Conservation (phyloP, 495 filamentous ascomycete genomes). For the Podospora sp. region DNA sequence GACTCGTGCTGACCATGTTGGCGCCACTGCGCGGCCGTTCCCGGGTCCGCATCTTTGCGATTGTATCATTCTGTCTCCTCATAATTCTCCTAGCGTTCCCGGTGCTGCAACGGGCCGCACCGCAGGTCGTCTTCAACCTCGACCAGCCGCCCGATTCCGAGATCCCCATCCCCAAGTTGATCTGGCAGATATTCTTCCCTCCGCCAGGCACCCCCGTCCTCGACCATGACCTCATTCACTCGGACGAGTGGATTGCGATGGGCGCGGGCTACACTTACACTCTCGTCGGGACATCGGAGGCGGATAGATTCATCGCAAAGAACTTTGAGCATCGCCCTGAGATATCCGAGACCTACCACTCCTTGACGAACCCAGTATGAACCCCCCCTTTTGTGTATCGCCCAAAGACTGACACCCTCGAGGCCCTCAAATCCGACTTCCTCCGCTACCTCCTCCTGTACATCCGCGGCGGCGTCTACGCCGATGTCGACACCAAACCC, state of each 20-base stretch:
- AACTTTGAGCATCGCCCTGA: not conserved
- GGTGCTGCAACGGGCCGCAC: too few relatives aligned
- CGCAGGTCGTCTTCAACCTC: not conserved
- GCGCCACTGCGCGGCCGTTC: too few relatives aligned
- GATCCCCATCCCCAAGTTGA: slow-evolving; percentile 11
- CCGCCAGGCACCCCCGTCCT: not conserved
- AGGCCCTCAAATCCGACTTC: slow-evolving; percentile 11
- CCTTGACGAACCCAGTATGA: slow-evolving; percentile 1
- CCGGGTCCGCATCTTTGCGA: too few relatives aligned
- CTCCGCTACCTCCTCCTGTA: slow-evolving; percentile 14
- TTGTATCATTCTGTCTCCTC: too few relatives aligned
- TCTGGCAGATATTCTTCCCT: slow-evolving; percentile 20
- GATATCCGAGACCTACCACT: slow-evolving; percentile 7
- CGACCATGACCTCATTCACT: not conserved
- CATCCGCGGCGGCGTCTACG: slow-evolving; percentile 15
- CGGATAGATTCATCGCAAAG: not conserved
- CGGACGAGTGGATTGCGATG: slow-evolving; percentile 4
- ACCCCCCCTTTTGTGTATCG: too few relatives aligned
- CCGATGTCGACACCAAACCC: slow-evolving; percentile 12
- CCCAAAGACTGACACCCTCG: too few relatives aligned
- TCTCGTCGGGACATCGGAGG: not conserved
- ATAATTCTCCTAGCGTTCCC: too few relatives aligned
- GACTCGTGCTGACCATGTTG: too few relatives aligned
- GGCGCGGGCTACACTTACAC: slow-evolving; percentile 14
- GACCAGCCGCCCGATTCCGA: slow-evolving; percentile 4